Percentiles rank a stretch among this genome's conserved stretches.
phyloP scores from a whole-genome alignment of 2,329 filamentous ascomycete genomes.

The Colletotrichum paranaense region DNA sequence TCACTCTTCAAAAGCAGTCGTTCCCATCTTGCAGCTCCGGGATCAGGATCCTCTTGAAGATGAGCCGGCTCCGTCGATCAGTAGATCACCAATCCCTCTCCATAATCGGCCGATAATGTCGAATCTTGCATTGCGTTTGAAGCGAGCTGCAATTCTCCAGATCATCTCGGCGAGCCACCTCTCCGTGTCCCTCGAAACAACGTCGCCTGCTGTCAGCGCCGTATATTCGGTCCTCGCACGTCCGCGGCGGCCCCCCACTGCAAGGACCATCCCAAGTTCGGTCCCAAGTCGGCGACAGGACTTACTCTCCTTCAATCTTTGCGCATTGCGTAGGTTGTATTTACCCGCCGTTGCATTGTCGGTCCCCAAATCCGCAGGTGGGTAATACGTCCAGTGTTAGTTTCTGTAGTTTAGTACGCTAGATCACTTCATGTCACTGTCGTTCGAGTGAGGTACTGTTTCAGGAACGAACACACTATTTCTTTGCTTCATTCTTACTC shows the following conservation, averaged over 20 bases:
- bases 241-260: background rate
- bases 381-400: background rate
- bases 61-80: constrained; percentile 10
- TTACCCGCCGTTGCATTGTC: background rate
- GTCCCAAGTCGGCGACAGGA: background rate
- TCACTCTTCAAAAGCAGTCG: background rate
- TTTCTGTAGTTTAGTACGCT: background rate
- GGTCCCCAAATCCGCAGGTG: background rate
- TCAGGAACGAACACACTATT: no score
- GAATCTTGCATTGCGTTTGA: background rate
- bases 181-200: background rate
- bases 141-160: background rate
- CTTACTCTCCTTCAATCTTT: background rate
- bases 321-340: background rate
- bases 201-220: background rate
- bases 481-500: background rate
- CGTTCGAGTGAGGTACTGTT: background rate
- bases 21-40: background rate
- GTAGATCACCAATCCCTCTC: constrained; percentile 9
- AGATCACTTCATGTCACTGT: background rate
- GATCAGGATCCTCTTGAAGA: background rate
- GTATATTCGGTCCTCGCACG: background rate
- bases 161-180: constrained; percentile 3
- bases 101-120: background rate
- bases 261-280: constrained; percentile 17